A percentile compares a stretch with the other conserved stretches of the same genome.
phyloP scores from a whole-genome alignment of 495 filamentous ascomycete species.

The Podospora didyma region DNA sequence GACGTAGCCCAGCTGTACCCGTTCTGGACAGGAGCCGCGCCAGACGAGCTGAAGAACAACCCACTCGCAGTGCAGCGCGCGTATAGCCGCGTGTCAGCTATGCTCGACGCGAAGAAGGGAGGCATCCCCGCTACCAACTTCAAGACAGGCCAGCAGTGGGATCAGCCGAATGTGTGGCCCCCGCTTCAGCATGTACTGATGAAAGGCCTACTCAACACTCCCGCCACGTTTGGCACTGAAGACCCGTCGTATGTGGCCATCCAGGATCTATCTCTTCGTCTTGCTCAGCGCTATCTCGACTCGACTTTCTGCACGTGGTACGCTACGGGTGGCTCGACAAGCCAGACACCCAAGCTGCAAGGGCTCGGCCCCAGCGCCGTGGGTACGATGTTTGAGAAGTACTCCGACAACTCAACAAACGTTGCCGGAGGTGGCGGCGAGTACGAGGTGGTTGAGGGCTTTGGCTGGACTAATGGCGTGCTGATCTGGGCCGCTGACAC shows the following conservation, averaged over 20 bases:
- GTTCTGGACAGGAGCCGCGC: conserved; percentile 50
- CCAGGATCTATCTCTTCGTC: conserved; percentile 33
- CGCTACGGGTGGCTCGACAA: conserved; percentile 44
- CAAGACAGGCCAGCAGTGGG: conserved; percentile 48
- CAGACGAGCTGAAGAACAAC: conserved; percentile 37
- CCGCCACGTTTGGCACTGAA: conserved; percentile 38
- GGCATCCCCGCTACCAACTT: conserved; percentile 44
- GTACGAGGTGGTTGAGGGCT: conserved; percentile 50
- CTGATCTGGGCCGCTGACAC: conserved; percentile 46
- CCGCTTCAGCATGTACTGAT: conserved; percentile 45
- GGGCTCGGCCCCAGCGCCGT: conserved; percentile 30
- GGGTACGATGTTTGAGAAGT: conserved; percentile 52
- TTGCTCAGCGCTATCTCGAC: conserved; percentile 48
- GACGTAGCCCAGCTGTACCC: conserved; percentile 44
- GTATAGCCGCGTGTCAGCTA: conserved; percentile 31
- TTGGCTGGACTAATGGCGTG: conserved; percentile 51
- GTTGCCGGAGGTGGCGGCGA: conserved; percentile 47
- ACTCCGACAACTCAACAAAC: conserved; percentile 42
- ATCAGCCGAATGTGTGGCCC: conserved; percentile 51
- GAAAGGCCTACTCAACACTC: conserved; percentile 43
- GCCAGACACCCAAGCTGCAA: conserved; percentile 36
- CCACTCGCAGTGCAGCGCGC: conserved; percentile 40
- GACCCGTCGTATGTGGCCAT: conserved; percentile 40
- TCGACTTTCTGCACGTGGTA: conserved; percentile 50
- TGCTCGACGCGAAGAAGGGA: conserved; percentile 35